Base-by-base conservation (phyloP, 257 asterid species). In the Lantana camara region DNA sequence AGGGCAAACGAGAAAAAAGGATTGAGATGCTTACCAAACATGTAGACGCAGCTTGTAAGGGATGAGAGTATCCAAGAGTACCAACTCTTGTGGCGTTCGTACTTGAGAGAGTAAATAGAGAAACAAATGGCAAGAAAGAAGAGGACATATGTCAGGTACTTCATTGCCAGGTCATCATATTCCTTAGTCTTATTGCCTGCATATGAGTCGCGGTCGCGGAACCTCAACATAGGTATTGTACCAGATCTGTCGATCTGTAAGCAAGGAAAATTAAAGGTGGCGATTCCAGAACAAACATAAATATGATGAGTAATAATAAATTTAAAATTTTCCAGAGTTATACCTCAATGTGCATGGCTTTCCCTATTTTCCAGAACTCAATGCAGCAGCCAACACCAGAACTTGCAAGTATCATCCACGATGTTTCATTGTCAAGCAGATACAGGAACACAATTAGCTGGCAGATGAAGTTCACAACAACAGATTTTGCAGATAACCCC, bases 321-420 rank as follows among this genome's bases (percentile, higher is more conserved):
- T 51, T 34, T 49, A 66, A 48, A 62, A 71, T 9, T 29, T 69
- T 56, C 40, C 27, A 60, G 60, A 51, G 40, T 23, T 69, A 60
- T 79, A 93, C 97, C 96, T 93, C 99, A 70, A 90, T 80, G 78
- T 88, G 97, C 99, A 93, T 93, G 58, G 99, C 99, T 78, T 93
- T 93, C 79, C 97, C 99, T 57, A 93, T 93, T 82, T 93, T 93
- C 99, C 99, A 93, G 78, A 93, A 93, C 90, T 93, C 99, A 74
- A 93, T 93, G 77, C 96, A 88, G 85, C 95, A 85, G 70, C 99
- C 99, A 75, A 93, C 47, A 70, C 99, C 99, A 71, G 99, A 87
- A 80, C 99, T 93, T 69, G 90, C 97, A 64, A 93, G 97, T 79
- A 93, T 90, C 99, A 93, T 93, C 99, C 99, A 93, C 13, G 99